phyloP scores from a whole-genome alignment of 768 basidiomycete genomes.

The Lactarius akahatsu region DNA sequence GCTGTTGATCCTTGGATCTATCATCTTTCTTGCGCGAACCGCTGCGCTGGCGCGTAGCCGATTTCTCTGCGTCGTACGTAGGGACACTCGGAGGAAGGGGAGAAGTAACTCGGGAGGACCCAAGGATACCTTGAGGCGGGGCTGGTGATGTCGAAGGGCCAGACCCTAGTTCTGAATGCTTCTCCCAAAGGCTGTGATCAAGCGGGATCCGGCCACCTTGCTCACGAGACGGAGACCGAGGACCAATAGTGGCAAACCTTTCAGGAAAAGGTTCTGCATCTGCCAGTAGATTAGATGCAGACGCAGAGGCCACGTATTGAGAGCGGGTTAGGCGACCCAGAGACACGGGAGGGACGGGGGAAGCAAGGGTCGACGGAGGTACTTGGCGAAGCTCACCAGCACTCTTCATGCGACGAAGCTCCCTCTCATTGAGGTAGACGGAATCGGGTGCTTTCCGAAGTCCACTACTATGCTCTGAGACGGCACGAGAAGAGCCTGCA shows the following conservation, averaged over 20 bases:
- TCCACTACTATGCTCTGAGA: conserved; percentile 14
- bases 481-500: conserved; percentile 11
- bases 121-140: neutral
- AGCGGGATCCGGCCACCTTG: conserved; percentile 42
- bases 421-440: conserved; percentile 37
- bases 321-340: conserved; percentile 45
- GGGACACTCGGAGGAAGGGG: conserved; percentile 12
- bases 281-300: conserved; percentile 63
- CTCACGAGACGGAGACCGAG: conserved; percentile 41
- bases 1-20: conserved; percentile 49
- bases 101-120: neutral
- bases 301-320: conserved; percentile 60
- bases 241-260: conserved; percentile 70
- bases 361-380: conserved; percentile 33
- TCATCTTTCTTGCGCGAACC: conserved; percentile 28
- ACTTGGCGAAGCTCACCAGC: conserved; percentile 72
- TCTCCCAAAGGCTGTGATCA: conserved; percentile 50
- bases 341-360: conserved; percentile 36
- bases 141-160: neutral
- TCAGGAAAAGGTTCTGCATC: conserved; percentile 45
- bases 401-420: conserved; percentile 64
- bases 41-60: conserved; percentile 23
- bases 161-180: conserved; percentile 1
- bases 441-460: conserved; percentile 39
- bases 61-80: conserved; percentile 6